A percentile compares a stretch with the other conserved stretches of the same genome.
phyloP scores from a whole-genome alignment of 441 rosid species.

The Dalechampia spathulata region DNA sequence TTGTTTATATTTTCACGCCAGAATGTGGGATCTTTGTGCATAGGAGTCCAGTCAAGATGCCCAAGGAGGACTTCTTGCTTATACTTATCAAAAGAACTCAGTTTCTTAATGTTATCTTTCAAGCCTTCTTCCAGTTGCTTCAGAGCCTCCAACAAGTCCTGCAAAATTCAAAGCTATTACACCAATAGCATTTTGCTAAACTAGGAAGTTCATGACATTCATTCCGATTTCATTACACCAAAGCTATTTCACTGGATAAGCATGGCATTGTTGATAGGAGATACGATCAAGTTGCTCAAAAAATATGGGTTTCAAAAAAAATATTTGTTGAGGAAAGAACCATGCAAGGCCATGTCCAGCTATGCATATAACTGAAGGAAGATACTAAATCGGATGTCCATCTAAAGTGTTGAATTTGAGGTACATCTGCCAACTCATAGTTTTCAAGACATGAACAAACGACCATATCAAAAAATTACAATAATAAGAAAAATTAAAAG shows the following conservation, averaged over 20 bases:
- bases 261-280: neutral
- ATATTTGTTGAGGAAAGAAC: too few species aligned
- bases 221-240: neutral
- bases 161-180: slow-evolving; percentile 10
- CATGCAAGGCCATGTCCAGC: neutral
- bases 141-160: slow-evolving; percentile 92
- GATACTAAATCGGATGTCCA: neutral
- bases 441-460: too few species aligned
- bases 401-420: neutral
- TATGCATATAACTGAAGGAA: neutral
- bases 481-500: too few species aligned
- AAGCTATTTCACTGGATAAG: too few species aligned
- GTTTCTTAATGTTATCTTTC: slow-evolving; percentile 69
- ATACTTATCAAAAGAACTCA: slow-evolving; percentile 95
- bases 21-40: slow-evolving; percentile 91
- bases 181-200: too few species aligned
- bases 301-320: neutral
- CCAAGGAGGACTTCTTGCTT: slow-evolving; percentile 98
- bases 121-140: slow-evolving; percentile 85
- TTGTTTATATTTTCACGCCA: slow-evolving; percentile 88
- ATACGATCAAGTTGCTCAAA: neutral
- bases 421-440: too few species aligned
- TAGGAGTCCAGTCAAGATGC: slow-evolving; percentile 96
- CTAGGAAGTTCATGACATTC: too few species aligned
- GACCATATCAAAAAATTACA: too few species aligned